Percentiles rank a stretch among this genome's conserved stretches.
Conservation (phyloP, 2,329 filamentous ascomycete species). For the Aaosphaeria arxii region DNA sequence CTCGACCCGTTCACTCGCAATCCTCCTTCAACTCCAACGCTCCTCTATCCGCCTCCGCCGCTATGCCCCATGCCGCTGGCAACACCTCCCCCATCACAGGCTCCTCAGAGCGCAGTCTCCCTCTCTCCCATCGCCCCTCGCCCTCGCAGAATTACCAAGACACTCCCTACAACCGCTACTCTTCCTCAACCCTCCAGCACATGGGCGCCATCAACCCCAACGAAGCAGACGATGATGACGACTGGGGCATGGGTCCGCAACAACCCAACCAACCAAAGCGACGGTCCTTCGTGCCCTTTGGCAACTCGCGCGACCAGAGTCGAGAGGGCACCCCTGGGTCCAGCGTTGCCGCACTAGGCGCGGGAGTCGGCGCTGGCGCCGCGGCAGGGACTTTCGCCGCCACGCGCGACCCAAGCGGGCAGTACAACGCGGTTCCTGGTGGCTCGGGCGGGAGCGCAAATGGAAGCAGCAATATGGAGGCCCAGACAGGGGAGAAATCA, state of each 20-base stretch:
- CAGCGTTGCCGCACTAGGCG: constrained; percentile 36
- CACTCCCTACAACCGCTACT: constrained; percentile 65
- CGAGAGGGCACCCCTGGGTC: constrained; percentile 40
- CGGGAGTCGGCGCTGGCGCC: constrained; percentile 39
- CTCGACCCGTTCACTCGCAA: constrained; percentile 17
- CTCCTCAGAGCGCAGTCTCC: constrained; percentile 50
- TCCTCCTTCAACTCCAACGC: constrained; percentile 39
- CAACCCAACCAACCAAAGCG: constrained; percentile 43
- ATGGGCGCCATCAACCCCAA: constrained; percentile 66
- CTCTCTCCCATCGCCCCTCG: constrained; percentile 38
- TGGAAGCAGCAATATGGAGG: not conserved
- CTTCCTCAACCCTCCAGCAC: constrained; percentile 29
- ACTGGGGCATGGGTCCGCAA: constrained; percentile 69
- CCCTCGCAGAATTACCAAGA: constrained; percentile 49
- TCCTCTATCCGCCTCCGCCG: constrained; percentile 31
- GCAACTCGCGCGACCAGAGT: constrained; percentile 41
- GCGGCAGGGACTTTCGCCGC: constrained; percentile 33
- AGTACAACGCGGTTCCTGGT: constrained; percentile 58
- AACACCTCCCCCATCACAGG: constrained; percentile 27
- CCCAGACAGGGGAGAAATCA: constrained; percentile 57
- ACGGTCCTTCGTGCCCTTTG: constrained; percentile 60
- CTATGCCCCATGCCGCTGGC: constrained; percentile 21
- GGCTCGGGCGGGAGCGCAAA: constrained; percentile 15
- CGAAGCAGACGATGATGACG: constrained; percentile 81
- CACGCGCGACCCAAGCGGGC: constrained; percentile 38